Conservation (phyloP, 169 alveolate species). For the Plasmodium vinckei region DNA sequence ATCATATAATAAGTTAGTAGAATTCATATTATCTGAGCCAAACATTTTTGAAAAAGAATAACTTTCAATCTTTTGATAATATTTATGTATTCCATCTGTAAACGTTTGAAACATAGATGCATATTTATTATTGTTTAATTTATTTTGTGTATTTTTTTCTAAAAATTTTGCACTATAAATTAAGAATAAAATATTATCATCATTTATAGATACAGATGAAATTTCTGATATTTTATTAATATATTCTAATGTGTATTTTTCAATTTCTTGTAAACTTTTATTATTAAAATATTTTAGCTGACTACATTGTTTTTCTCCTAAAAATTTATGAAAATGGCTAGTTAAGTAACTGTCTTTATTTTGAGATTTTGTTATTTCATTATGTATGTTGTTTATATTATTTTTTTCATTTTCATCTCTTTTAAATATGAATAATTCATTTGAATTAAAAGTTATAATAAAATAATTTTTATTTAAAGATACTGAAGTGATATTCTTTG, state of each 20-base stretch:
- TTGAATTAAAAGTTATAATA: slow-evolving; percentile 29
- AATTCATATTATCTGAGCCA: slow-evolving; percentile 13
- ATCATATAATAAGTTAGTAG: slow-evolving; percentile 33
- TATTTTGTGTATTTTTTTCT: background rate
- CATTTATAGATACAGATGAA: slow-evolving; percentile 29
- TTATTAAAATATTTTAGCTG: slow-evolving; percentile 49
- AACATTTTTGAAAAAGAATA: slow-evolving; percentile 2
- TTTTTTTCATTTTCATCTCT: slow-evolving; percentile 1
- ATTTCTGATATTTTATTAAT: slow-evolving; percentile 8
- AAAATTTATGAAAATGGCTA: slow-evolving; percentile 28
- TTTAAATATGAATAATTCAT: slow-evolving; percentile 23
- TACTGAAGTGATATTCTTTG: slow-evolving; percentile 19
- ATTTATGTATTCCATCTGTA: slow-evolving; percentile 3
- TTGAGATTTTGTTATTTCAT: background rate
- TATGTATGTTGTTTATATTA: background rate
- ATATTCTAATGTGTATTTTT: slow-evolving; percentile 17
- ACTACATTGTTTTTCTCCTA: slow-evolving; percentile 16
- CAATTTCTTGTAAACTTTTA: slow-evolving; percentile 26
- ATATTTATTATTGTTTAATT: background rate
- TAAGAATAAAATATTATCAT: slow-evolving; percentile 33
- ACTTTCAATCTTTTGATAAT: slow-evolving; percentile 2
- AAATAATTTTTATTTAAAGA: slow-evolving; percentile 23
- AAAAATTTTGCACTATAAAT: slow-evolving; percentile 42
- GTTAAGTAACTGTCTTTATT: background rate
- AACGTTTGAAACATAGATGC: slow-evolving; percentile 13